These are phyloP conservation scores for Psilocybe sp. DNA, from an alignment of 768 basidiomycete genomes.

Conservation along the genomic window DNA sequence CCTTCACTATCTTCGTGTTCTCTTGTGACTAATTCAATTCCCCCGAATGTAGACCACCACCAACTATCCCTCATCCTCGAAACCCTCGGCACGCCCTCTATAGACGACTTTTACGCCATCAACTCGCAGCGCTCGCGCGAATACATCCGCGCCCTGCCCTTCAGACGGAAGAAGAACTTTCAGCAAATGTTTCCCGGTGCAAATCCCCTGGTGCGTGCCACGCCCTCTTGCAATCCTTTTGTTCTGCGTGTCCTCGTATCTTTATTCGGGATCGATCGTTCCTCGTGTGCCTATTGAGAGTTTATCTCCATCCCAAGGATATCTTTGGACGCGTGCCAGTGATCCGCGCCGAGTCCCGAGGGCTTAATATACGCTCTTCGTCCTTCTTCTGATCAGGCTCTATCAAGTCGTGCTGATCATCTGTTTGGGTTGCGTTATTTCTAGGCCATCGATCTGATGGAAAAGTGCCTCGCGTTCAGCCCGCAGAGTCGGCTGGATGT, in stretches of 20 bases:
- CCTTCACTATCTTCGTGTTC: conserved; percentile 1
- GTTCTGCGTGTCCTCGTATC: neutral
- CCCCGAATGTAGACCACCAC: conserved; percentile 75
- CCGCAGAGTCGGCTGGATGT: conserved; percentile 89
- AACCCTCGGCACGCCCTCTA: conserved; percentile 85
- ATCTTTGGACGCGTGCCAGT: too few species aligned
- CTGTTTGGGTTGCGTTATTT: neutral
- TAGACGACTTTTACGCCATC: conserved; percentile 95
- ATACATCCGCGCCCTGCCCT: conserved; percentile 86
- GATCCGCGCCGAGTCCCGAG: too few species aligned
- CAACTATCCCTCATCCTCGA: conserved; percentile 92
- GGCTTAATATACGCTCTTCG: too few species aligned
- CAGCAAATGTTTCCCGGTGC: conserved; percentile 70
- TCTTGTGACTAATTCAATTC: conserved; percentile 9
- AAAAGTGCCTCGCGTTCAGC: conserved; percentile 78
- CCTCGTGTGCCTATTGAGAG: too few species aligned
- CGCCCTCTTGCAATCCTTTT: neutral
- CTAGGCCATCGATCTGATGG: conserved; percentile 75
- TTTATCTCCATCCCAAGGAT: too few species aligned
- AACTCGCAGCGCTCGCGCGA: conserved; percentile 76
- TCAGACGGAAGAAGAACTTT: conserved; percentile 78
- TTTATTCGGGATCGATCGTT: too few species aligned
- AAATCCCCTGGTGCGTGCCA: conserved; percentile 51
- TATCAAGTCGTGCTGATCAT: too few species aligned
- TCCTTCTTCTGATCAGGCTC: too few species aligned